Evolutionary conservation across 164 flowering plant genomes (phyloP), one percentile per base, ranked within the genome.

Genomic region (Cinnamomum chago): DNA sequence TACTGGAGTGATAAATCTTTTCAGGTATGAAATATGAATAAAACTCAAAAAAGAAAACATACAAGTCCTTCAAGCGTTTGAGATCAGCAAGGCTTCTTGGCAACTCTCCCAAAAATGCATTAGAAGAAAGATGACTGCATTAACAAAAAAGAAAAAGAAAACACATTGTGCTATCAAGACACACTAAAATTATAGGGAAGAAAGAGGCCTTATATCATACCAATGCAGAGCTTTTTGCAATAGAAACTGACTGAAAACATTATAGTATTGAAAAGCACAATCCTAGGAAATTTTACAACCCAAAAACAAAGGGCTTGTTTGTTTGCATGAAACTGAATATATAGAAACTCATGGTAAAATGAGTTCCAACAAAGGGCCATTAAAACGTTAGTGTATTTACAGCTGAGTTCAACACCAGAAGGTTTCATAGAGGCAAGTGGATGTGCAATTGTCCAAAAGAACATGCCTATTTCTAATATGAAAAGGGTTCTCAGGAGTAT

Each of bases 41-140:
- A 55, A 15, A 55, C 17, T 55, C 3, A 6, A n/a, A 24, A 27
- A 25, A 28, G 22, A 5, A 58, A 12, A 18, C 81, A 30, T 76
- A 79, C 81, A 79, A 73, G 1, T 72, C 76, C n/a, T 11, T 76
- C 70, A 80, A 50, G 58, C 68, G 72, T 17, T 55, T 65, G 10
- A 81, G 74, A 13, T 76, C 72, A 51, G 78, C 62, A 52, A 79
- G 73, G 3, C 28, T 62, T 13, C 23, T 47, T 13, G 84, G 84
- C 74, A 81, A 65, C 65, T 25, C 68, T 25, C 84, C 84, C 10
- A 69, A 76, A 58, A 81, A 76, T 18, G 79, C 33, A 62, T 81
- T 81, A 1, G 77, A 73, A 0, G 77, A 67, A 20, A 85, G 58
- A 51, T 64, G 51, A 64, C 88, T 85, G 71, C 76, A 68, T 68